phyloP scores from a whole-genome alignment of 768 basidiomycete genomes.

The Agrocybe praecox region DNA sequence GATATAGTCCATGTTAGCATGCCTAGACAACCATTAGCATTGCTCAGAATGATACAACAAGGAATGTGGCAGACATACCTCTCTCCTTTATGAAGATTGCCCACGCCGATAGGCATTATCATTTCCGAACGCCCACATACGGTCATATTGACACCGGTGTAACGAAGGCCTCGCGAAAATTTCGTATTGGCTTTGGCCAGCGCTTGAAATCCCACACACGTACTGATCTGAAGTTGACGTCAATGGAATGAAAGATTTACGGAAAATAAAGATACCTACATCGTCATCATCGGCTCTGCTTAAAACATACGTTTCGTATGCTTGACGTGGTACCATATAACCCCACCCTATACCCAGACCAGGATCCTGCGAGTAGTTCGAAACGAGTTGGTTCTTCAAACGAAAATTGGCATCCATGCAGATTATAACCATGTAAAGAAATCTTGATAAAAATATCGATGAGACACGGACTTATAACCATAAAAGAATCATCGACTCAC shows the following conservation, averaged over 20 bases:
- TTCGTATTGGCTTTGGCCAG: not conserved
- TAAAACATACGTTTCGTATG: slow-evolving; percentile 12
- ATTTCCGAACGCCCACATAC: not conserved
- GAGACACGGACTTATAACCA: not conserved
- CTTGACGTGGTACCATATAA: slow-evolving; percentile 6
- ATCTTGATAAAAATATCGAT: too few species aligned
- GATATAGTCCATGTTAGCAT: not conserved
- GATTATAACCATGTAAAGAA: slow-evolving; percentile 10
- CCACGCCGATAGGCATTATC: not conserved
- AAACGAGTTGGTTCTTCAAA: slow-evolving; percentile 10
- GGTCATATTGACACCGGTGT: not conserved
- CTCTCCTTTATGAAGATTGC: not conserved
- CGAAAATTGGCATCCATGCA: slow-evolving; percentile 17
- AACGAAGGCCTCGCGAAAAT: not conserved
- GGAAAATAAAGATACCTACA: slow-evolving; percentile 2
- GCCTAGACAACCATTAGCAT: not conserved
- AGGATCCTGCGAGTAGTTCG: slow-evolving; percentile 10
- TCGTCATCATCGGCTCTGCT: slow-evolving; percentile 5
- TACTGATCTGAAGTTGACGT: not conserved
- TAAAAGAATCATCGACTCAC: slow-evolving; percentile 2
- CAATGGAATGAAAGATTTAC: not conserved
- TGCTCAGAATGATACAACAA: not conserved
- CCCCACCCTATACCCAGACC: slow-evolving; percentile 7
- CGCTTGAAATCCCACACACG: not conserved
- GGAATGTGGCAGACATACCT: not conserved